phyloP scores from a whole-genome alignment of 140 eudicot genomes.

The Cichorium intybus region DNA sequence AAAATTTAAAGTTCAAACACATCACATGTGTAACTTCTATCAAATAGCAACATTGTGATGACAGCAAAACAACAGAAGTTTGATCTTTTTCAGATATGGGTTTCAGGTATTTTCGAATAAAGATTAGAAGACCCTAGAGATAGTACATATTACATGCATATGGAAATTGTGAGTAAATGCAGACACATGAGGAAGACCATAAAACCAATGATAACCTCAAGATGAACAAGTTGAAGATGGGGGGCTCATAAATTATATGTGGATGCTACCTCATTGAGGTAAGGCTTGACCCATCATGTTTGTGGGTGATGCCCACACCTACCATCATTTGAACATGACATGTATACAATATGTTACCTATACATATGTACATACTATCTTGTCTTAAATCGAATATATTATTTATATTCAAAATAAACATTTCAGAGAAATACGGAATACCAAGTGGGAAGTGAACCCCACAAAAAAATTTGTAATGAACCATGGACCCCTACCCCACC shows the following conservation, averaged over 20 bases:
- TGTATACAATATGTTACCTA: constrained; percentile 33
- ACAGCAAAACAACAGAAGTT: background rate
- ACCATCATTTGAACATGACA: constrained; percentile 37
- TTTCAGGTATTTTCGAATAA: background rate
- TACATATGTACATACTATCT: constrained; percentile 24
- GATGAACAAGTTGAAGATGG: constrained; percentile 39
- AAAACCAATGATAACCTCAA: constrained; percentile 33
- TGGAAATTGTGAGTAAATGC: constrained; percentile 8
- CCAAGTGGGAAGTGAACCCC: constrained; percentile 28
- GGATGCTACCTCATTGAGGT: constrained; percentile 34
- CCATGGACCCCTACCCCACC: constrained; percentile 26
- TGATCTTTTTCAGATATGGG: background rate
- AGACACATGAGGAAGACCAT: constrained; percentile 32
- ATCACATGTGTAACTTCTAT: background rate
- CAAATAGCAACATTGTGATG: background rate
- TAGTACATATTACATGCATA: background rate
- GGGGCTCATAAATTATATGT: constrained; percentile 22
- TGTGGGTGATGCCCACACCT: constrained; percentile 30
- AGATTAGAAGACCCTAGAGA: background rate
- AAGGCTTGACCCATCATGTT: constrained; percentile 37
- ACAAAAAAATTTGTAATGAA: constrained; percentile 22
- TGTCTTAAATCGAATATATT: constrained; percentile 6
- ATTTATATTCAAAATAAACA: background rate
- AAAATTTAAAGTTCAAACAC: background rate
- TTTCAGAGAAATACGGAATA: background rate